Conservation (phyloP, 805 yeast genomes). For the Maudiozyma turicensis region DNA sequence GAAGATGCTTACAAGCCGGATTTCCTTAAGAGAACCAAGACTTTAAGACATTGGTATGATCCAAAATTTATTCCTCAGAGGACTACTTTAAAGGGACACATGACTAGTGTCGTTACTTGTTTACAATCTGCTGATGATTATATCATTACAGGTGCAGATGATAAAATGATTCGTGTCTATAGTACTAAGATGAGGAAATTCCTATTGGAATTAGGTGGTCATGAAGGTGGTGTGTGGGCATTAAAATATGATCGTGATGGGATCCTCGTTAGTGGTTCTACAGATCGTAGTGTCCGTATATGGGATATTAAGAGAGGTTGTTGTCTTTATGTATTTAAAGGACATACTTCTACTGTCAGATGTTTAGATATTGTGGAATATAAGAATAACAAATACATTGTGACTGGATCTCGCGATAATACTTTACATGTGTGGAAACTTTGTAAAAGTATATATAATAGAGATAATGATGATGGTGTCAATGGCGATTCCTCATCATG, state of each 20-base stretch:
- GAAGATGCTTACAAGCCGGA: slow-evolving; percentile 34
- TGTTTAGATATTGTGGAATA: slow-evolving; percentile 76
- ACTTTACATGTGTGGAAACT: slow-evolving; percentile 76
- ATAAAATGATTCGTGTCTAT: slow-evolving; percentile 69
- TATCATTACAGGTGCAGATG: slow-evolving; percentile 90
- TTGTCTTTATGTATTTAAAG: slow-evolving; percentile 85
- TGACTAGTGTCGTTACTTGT: slow-evolving; percentile 84
- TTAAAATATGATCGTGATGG: slow-evolving; percentile 73
- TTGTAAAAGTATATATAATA: slow-evolving; percentile 48
- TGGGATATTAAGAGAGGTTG: slow-evolving; percentile 83
- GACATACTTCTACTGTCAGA: slow-evolving; percentile 88
- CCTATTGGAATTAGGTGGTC: slow-evolving; percentile 61
- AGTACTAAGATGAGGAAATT: slow-evolving; percentile 64
- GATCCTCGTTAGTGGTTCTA: slow-evolving; percentile 77
- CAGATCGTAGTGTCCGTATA: slow-evolving; percentile 86
- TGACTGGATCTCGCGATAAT: slow-evolving; percentile 76
- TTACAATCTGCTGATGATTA: slow-evolving; percentile 85
- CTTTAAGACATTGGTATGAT: slow-evolving; percentile 71
- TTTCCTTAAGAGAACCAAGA: slow-evolving; percentile 65
- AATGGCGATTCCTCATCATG: slow-evolving; percentile 40
- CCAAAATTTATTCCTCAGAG: slow-evolving; percentile 59
- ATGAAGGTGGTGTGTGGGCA: slow-evolving; percentile 99
- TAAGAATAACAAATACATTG: slow-evolving; percentile 57
- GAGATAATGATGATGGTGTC: slow-evolving; percentile 66
- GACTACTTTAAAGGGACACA: slow-evolving; percentile 59